Percentiles rank a stretch among this genome's conserved stretches.
phyloP scores from a whole-genome alignment of 805 yeast genomes.

The Barnettozyma sp. region DNA sequence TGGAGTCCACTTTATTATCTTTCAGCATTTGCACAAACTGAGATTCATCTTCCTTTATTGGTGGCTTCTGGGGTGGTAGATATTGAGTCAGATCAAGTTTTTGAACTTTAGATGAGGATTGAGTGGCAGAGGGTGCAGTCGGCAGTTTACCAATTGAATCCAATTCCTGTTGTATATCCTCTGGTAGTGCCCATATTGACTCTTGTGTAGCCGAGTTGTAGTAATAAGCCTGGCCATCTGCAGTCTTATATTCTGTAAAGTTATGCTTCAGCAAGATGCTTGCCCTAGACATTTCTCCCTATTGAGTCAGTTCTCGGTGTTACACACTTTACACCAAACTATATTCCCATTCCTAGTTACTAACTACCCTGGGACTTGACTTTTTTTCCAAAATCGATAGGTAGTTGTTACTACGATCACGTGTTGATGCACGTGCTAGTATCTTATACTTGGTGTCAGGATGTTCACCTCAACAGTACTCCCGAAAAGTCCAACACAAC shows the following conservation, averaged over 20 bases:
- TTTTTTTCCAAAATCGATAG: no score
- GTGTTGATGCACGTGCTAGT: slow-evolving; percentile 3
- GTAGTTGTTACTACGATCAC: no score
- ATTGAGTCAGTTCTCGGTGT: no score
- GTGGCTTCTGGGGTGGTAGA: slow-evolving; percentile 12
- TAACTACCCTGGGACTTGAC: no score
- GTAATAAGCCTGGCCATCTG: slow-evolving; percentile 61
- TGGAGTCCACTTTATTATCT: slow-evolving; percentile 53
- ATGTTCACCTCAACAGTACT: not conserved
- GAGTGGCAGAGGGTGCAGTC: not conserved
- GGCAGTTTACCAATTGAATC: slow-evolving; percentile 6
- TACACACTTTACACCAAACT: no score
- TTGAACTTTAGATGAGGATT: not conserved
- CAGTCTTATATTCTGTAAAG: slow-evolving; percentile 46
- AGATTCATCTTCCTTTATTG: slow-evolving; percentile 33
- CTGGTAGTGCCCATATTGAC: slow-evolving; percentile 80
- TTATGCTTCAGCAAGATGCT: slow-evolving; percentile 35
- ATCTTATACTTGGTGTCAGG: slow-evolving; percentile 1
- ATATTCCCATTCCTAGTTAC: no score
- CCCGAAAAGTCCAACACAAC: slow-evolving; percentile 2
- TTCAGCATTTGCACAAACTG: slow-evolving; percentile 47
- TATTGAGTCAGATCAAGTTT: slow-evolving; percentile 8
- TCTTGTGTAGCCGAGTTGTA: slow-evolving; percentile 56
- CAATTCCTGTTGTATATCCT: slow-evolving; percentile 31
- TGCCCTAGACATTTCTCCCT: slow-evolving; percentile 1